Evolutionary conservation across 2,329 filamentous ascomycete species (phyloP).

Genomic region (Alternaria dauci): DNA sequence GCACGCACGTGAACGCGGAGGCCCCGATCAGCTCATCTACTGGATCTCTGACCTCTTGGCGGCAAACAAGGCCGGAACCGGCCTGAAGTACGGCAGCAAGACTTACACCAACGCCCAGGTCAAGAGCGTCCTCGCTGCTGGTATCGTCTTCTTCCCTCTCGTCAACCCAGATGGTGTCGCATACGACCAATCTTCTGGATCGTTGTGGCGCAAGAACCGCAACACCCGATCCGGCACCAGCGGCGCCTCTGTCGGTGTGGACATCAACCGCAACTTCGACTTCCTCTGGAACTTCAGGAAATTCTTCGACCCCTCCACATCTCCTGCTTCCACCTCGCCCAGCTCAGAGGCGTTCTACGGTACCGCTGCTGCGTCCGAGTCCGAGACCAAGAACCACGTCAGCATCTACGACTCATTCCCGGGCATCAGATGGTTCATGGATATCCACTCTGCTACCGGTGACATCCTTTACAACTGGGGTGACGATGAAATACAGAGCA

Average conservation of each 20-base stretch:
- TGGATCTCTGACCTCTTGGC: conserved; percentile 66
- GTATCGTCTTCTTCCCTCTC: conserved; percentile 61
- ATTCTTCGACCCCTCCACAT: conserved; percentile 54
- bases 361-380: conserved; percentile 62
- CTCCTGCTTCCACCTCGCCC: conserved; percentile 56
- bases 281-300: conserved; percentile 64
- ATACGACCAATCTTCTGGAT: conserved; percentile 45
- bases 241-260: conserved; percentile 40
- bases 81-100: conserved; percentile 62
- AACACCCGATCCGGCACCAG: conserved; percentile 52
- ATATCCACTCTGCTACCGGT: conserved; percentile 65
- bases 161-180: conserved; percentile 49
- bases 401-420: conserved; percentile 61
- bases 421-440: conserved; percentile 65
- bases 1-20: conserved; percentile 67
- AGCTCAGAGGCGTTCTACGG: conserved; percentile 62
- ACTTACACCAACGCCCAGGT: conserved; percentile 63
- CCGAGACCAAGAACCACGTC: conserved; percentile 64
- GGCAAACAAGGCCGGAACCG: conserved; percentile 59
- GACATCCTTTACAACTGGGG: conserved; percentile 67
- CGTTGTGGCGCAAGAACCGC: conserved; percentile 50
- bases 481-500: conserved; percentile 62
- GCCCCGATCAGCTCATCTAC: conserved; percentile 65
- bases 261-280: conserved; percentile 57
- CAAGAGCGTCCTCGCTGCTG: conserved; percentile 59